These are phyloP conservation scores for Coniella vitis DNA, from an alignment of 2,329 filamentous ascomycete species.

Conservation along the genomic window DNA sequence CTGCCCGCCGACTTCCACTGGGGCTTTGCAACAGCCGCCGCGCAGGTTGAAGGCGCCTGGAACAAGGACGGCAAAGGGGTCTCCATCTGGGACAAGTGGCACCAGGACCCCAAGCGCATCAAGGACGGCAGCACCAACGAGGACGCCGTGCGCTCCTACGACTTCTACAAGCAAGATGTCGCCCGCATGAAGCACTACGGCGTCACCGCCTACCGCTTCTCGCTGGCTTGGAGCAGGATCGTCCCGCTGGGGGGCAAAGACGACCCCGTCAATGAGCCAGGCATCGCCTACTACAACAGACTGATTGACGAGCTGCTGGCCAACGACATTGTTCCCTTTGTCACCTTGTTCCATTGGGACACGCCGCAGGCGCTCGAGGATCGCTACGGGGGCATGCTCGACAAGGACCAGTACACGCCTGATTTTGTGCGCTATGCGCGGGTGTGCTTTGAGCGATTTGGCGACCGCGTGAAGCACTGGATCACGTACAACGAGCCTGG, in stretches of 20 bases:
- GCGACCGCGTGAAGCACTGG: slow-evolving; percentile 54
- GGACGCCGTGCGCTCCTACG: slow-evolving; percentile 32
- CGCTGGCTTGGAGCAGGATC: slow-evolving; percentile 57
- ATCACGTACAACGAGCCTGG: slow-evolving; percentile 35
- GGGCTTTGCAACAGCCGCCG: slow-evolving; percentile 34
- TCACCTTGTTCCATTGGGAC: slow-evolving; percentile 62
- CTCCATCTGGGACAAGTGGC: slow-evolving; percentile 35
- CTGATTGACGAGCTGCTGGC: slow-evolving; percentile 53
- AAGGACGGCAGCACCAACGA: slow-evolving; percentile 32
- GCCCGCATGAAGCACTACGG: slow-evolving; percentile 52
- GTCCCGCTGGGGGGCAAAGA: slow-evolving; percentile 57
- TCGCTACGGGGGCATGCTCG: slow-evolving; percentile 53
- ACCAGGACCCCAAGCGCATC: slow-evolving; percentile 29
- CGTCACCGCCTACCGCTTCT: slow-evolving; percentile 56
- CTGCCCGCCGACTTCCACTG: slow-evolving; percentile 31
- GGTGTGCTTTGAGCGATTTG: slow-evolving; percentile 51
- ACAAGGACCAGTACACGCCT: slow-evolving; percentile 54
- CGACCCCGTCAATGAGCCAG: slow-evolving; percentile 54
- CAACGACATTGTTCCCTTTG: slow-evolving; percentile 51
- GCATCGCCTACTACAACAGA: slow-evolving; percentile 52
- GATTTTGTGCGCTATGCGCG: slow-evolving; percentile 54
- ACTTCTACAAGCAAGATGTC: slow-evolving; percentile 45
- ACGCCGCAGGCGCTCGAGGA: slow-evolving; percentile 51
- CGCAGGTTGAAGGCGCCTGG: slow-evolving; percentile 36
- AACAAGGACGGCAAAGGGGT: slow-evolving; percentile 33